Evolutionary conservation across 106 monocot genomes (phyloP), one percentile per base, ranked within the genome.

Genomic region (Agapanthus africanus): DNA sequence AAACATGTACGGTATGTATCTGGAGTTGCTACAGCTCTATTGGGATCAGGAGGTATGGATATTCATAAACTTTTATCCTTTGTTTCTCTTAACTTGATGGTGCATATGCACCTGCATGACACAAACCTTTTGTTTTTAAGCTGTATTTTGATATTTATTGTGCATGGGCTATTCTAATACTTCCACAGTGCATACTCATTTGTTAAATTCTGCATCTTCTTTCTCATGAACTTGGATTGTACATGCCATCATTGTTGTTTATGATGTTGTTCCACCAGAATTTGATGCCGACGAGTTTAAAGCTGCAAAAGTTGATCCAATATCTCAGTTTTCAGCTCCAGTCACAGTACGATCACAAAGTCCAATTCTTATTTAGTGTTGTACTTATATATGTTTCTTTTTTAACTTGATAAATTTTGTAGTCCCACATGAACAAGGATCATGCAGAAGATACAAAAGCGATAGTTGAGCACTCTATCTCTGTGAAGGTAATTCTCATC

Each of bases 351-450:
- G 63, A 26, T 40, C 3, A 22, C 11, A 7, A 14, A 37, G 66
- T 62, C 37, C n/a, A 8, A 1, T 31, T 54, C 28, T 2, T 52
- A 47, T 62, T 44, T 49, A 41, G 6, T 60, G 22, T 6, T 60
- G 36, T 19, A 61, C 64, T 36, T 41, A 11, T 11, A 18, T 50
- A 10, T 5, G 1, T 34, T n/a, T 32, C 22, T 40, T 3, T 37
- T 74, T 19, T 41, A 21, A 69, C 30, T 31, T 69, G 59, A 23
- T 22, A 66, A 26, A 60, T 77, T 62, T 75, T 75, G 54, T 70
- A 86, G 86, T 72, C 82, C 41, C 97, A 92, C 71, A 97, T 97
- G 97, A 91, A 97, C 71, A 87, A 71, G 77, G 97, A 89, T 80
- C 97, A 97, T 54, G 76, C 69, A 44, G 89, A 97, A 68, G 97